These are phyloP conservation scores for Acorus calamus DNA, from an alignment of 106 monocot genomes.

Conservation along the genomic window DNA sequence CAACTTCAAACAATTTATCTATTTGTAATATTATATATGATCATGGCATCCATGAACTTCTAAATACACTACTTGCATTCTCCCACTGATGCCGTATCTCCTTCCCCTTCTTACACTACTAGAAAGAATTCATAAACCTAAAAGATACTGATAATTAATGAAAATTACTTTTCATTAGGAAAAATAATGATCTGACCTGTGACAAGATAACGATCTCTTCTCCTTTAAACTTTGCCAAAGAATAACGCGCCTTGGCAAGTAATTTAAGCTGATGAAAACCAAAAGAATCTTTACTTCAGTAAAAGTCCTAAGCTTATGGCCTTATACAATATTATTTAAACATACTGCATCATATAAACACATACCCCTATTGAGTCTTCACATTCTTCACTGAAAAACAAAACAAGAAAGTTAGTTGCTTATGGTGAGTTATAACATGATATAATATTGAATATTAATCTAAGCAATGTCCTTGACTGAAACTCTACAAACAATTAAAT, in stretches of 20 bases:
- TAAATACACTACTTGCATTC: too few species aligned
- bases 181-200: slow-evolving; percentile 43
- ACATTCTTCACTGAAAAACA: slow-evolving; percentile 63
- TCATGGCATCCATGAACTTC: too few species aligned
- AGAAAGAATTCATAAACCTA: too few species aligned
- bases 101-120: too few species aligned
- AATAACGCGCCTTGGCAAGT: slow-evolving; percentile 88
- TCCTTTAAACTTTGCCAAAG: slow-evolving; percentile 75
- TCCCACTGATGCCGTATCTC: too few species aligned
- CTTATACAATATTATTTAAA: too few species aligned
- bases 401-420: not conserved
- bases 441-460: not conserved
- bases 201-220: slow-evolving; percentile 90
- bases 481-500: not conserved
- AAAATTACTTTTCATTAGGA: not conserved
- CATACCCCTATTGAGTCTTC: slow-evolving; percentile 86
- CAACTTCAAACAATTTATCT: too few species aligned
- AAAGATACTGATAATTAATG: not conserved
- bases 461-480: not conserved
- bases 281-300: not conserved
- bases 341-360: not conserved
- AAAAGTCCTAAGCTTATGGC: not conserved
- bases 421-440: not conserved
- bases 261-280: slow-evolving; percentile 61
- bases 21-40: too few species aligned